These are phyloP conservation scores for Neonectria magnoliae DNA, from an alignment of 2,329 filamentous ascomycete genomes.

Conservation along the genomic window DNA sequence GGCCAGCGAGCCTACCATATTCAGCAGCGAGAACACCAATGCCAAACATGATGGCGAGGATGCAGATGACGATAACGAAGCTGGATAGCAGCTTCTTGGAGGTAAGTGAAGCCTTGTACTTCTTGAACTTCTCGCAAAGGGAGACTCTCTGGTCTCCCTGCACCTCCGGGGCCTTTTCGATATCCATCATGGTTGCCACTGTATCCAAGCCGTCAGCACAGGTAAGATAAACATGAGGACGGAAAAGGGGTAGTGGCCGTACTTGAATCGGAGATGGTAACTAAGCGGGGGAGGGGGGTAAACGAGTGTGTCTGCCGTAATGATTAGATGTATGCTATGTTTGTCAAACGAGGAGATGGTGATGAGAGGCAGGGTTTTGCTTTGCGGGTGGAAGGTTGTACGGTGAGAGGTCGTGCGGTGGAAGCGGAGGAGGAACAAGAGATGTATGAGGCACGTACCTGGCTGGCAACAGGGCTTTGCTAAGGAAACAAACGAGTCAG, in stretches of 20 bases:
- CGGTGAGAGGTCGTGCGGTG: not conserved
- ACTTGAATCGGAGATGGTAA: slow-evolving; percentile 29
- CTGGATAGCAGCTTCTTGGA: slow-evolving; percentile 28
- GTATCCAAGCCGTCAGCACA: slow-evolving; percentile 25
- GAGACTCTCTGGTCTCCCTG: slow-evolving; percentile 16
- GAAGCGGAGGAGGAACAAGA: not conserved
- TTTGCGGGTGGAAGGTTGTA: not conserved
- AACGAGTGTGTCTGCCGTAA: slow-evolving; percentile 32
- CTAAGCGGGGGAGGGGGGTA: slow-evolving; percentile 13
- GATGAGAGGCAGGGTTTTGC: not conserved
- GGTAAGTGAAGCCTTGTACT: slow-evolving; percentile 19
- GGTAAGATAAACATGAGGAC: not conserved
- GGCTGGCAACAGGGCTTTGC: not conserved
- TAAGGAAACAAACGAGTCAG: slow-evolving; percentile 8
- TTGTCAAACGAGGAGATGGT: not conserved
- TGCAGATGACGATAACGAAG: slow-evolving; percentile 17
- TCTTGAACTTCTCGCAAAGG: slow-evolving; percentile 25
- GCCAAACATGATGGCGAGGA: slow-evolving; percentile 42
- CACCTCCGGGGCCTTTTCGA: slow-evolving; percentile 36
- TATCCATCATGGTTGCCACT: slow-evolving; percentile 45
- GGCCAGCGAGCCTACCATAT: slow-evolving; percentile 36
- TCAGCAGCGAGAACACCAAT: slow-evolving; percentile 42
- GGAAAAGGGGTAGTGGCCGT: slow-evolving; percentile 8
- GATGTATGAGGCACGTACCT: slow-evolving; percentile 9
- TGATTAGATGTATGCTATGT: slow-evolving; percentile 18